phyloP scores from a whole-genome alignment of 768 basidiomycete genomes.

The Suillus occidentalis region DNA sequence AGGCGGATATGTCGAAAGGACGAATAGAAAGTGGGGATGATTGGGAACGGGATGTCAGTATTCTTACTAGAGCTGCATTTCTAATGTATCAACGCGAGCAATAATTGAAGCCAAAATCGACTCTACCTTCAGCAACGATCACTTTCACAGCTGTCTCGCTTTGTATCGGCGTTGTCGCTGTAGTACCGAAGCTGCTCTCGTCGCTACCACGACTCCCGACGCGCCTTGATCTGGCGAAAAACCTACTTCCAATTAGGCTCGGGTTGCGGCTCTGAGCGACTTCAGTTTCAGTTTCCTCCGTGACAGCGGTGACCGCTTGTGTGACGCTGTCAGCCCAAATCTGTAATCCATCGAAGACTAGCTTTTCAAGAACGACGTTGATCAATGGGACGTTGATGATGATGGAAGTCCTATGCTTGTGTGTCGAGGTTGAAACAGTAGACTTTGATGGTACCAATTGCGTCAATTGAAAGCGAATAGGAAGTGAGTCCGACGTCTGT shows the following conservation, averaged over 20 bases:
- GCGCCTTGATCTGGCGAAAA: constrained; percentile 50
- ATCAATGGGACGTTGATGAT: constrained; percentile 58
- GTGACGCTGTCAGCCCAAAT: constrained; percentile 85
- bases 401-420: constrained; percentile 16
- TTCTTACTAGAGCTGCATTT: constrained; percentile 37
- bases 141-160: constrained; percentile 54
- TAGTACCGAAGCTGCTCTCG: constrained; percentile 41
- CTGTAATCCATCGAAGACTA: constrained; percentile 72
- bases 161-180: constrained; percentile 21
- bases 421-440: constrained; percentile 4
- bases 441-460: constrained; percentile 10
- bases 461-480: constrained; percentile 24
- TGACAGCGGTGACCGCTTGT: constrained; percentile 56
- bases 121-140: constrained; percentile 43
- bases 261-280: constrained; percentile 49
- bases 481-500: constrained; percentile 11
- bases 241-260: constrained; percentile 78
- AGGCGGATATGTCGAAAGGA: constrained; percentile 58
- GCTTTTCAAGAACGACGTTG: constrained; percentile 62
- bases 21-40: constrained; percentile 27
- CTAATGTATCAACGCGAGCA: constrained; percentile 6
- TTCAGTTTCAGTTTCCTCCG: constrained; percentile 26
- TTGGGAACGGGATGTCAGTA: constrained; percentile 50
- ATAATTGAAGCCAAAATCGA: neutral
- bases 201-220: constrained; percentile 42